A percentile compares a stretch with the other conserved stretches of the same genome.
These are phyloP conservation scores for Beauveria varroae DNA, from an alignment of 2,329 filamentous ascomycete genomes.

Conservation along the genomic window DNA sequence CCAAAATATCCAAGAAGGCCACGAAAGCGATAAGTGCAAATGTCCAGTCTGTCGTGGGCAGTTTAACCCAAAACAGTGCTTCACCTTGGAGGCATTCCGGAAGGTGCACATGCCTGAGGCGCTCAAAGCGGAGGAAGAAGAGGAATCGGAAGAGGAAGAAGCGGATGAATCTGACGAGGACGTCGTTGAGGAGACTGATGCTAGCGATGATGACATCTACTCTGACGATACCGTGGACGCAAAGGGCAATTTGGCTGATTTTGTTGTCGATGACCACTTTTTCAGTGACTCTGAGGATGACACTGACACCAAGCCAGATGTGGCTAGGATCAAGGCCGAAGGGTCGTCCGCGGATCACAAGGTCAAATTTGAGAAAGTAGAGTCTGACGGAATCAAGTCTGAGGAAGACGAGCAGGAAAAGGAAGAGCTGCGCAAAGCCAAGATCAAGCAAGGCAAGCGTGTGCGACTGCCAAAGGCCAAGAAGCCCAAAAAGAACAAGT, in stretches of 20 bases:
- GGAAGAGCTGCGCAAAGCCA: conserved; percentile 15
- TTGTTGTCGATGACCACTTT: conserved; percentile 24
- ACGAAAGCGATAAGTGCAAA: conserved; percentile 49
- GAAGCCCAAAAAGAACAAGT: conserved; percentile 15
- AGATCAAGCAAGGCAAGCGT: conserved; percentile 7
- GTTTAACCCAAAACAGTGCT: conserved; percentile 61
- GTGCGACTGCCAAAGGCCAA: conserved; percentile 3
- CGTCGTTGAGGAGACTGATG: conserved; percentile 6
- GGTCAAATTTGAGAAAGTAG: conserved; percentile 17
- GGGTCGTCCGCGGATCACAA: not conserved
- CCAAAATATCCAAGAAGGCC: conserved; percentile 49
- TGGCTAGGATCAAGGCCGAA: conserved; percentile 14
- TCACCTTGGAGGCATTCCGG: conserved; percentile 67
- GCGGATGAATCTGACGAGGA: conserved; percentile 20
- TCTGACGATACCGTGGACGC: conserved; percentile 22
- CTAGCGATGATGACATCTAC: conserved; percentile 23
- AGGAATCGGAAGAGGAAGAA: conserved; percentile 30
- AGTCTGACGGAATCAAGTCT: not conserved
- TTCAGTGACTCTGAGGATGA: conserved; percentile 26
- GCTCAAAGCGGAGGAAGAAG: conserved; percentile 24
- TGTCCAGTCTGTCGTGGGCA: conserved; percentile 70
- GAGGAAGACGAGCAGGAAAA: conserved; percentile 22
- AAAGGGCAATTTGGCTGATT: conserved; percentile 30
- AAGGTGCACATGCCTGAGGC: conserved; percentile 59
- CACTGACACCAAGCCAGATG: conserved; percentile 23